Percentiles rank a stretch among this genome's conserved stretches.
Evolutionary conservation across 2,329 filamentous ascomycete genomes (phyloP).

Genomic region (Chrysoporthe puriensis): DNA sequence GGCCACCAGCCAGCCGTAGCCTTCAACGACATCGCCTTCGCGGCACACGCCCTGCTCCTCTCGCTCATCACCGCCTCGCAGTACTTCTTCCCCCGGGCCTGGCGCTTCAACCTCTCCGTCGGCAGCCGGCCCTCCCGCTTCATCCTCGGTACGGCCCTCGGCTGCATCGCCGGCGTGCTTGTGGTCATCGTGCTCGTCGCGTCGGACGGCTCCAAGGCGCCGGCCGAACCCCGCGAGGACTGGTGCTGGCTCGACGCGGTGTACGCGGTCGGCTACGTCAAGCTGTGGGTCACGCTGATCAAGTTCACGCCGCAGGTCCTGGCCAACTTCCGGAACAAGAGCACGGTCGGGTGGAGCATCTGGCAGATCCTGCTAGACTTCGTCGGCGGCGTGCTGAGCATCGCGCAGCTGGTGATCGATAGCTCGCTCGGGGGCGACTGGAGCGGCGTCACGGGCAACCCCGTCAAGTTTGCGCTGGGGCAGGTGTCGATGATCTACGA

Average conservation of each 20-base stretch:
- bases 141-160: conserved; percentile 71
- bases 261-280: conserved; percentile 81
- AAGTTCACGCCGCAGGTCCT: conserved; percentile 91
- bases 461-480: conserved; percentile 84
- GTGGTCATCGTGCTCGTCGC: conserved; percentile 53
- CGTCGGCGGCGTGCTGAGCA: conserved; percentile 77
- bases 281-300: conserved; percentile 83
- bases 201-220: conserved; percentile 37
- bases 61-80: conserved; percentile 77
- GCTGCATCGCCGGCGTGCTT: conserved; percentile 65
- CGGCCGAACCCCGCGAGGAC: conserved; percentile 43
- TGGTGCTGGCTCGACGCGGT: conserved; percentile 68
- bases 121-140: conserved; percentile 60
- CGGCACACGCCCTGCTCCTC: conserved; percentile 76
- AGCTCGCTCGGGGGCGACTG: conserved; percentile 84
- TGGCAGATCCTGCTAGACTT: conserved; percentile 83
- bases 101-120: conserved; percentile 70
- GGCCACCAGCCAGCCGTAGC: conserved; percentile 81
- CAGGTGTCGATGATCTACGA: conserved; percentile 89
- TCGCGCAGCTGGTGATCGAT: conserved; percentile 82
- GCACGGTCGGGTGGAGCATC: conserved; percentile 88
- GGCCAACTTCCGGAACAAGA: conserved; percentile 82
- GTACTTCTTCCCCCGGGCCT: conserved; percentile 70
- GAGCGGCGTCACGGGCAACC: conserved; percentile 89
- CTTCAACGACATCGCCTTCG: conserved; percentile 89